Conservation (phyloP, 1,284 basidiomycete species). For the Paramarasmius palmivorus region DNA sequence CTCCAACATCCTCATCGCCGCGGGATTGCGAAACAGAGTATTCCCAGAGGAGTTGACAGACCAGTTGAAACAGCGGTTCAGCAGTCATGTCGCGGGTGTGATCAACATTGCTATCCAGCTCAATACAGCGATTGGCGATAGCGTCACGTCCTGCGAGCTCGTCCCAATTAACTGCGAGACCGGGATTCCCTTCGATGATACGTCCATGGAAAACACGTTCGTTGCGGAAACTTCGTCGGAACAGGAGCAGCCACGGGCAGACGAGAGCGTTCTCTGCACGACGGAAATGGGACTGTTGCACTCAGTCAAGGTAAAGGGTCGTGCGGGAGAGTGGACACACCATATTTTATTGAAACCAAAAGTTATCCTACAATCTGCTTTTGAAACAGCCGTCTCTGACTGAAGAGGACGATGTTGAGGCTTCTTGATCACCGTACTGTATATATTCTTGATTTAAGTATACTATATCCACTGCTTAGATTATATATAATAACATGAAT, state of each 20-base stretch:
- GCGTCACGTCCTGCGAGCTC: slow-evolving; percentile 50
- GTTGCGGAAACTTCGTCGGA: slow-evolving; percentile 24
- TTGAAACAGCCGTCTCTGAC: background rate
- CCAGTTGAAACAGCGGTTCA: slow-evolving; percentile 38
- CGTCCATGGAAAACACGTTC: slow-evolving; percentile 44
- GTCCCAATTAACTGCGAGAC: slow-evolving; percentile 40
- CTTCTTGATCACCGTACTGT: background rate
- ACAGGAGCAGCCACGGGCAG: slow-evolving; percentile 7
- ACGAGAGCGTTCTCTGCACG: slow-evolving; percentile 36
- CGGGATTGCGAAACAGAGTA: slow-evolving; percentile 34
- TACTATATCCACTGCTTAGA: background rate
- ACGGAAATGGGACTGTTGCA: slow-evolving; percentile 41
- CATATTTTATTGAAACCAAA: slow-evolving; percentile 30
- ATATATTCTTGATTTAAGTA: background rate
- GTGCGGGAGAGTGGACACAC: slow-evolving; percentile 27
- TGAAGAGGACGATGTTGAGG: too few species aligned
- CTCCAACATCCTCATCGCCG: slow-evolving; percentile 43
- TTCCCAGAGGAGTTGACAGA: slow-evolving; percentile 18
- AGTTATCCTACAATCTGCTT: slow-evolving; percentile 28
- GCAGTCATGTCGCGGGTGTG: slow-evolving; percentile 19
- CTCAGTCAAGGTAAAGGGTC: slow-evolving; percentile 30
- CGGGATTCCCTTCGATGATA: slow-evolving; percentile 37
- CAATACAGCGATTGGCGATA: slow-evolving; percentile 52
- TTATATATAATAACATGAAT: background rate
- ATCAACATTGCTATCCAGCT: slow-evolving; percentile 44